Evolutionary conservation across 2,329 filamentous ascomycete species (phyloP).

Genomic region (Dothiorella sarmentorum): DNA sequence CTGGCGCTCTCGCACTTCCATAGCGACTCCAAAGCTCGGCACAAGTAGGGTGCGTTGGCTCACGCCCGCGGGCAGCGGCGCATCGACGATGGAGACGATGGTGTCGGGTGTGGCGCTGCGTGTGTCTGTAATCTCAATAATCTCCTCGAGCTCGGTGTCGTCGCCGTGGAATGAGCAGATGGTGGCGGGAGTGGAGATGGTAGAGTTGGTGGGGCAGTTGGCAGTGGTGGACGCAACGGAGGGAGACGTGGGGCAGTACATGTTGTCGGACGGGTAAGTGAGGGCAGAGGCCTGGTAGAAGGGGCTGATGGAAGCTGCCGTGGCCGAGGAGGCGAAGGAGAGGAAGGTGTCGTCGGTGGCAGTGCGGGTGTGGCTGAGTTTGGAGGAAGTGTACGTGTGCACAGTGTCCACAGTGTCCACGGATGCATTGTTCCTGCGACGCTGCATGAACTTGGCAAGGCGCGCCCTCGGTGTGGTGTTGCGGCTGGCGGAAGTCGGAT

Average conservation of each 20-base stretch:
- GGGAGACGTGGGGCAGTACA: not conserved
- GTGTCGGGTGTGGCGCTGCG: slow-evolving; percentile 5
- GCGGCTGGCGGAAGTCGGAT: not conserved
- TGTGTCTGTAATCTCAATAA: not conserved
- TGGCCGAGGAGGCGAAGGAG: not conserved
- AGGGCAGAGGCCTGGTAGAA: not conserved
- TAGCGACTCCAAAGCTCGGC: not conserved
- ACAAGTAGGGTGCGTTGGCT: not conserved
- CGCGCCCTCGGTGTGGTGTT: not conserved
- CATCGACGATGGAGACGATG: not conserved
- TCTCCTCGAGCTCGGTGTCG: not conserved
- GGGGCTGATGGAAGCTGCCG: not conserved
- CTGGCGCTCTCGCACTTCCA: slow-evolving; percentile 1
- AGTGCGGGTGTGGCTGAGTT: not conserved
- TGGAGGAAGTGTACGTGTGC: not conserved
- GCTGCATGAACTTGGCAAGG: not conserved
- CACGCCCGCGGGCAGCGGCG: not conserved
- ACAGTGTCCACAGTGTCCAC: not conserved
- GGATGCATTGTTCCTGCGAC: not conserved
- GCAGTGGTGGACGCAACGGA: not conserved
- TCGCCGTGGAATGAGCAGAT: not conserved
- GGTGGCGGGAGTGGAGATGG: not conserved
- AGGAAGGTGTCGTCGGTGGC: not conserved
- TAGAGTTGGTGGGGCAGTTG: slow-evolving; percentile 1
- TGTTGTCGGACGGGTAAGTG: not conserved